phyloP scores from a whole-genome alignment of 805 yeast species.

The Nakazawaea populi region DNA sequence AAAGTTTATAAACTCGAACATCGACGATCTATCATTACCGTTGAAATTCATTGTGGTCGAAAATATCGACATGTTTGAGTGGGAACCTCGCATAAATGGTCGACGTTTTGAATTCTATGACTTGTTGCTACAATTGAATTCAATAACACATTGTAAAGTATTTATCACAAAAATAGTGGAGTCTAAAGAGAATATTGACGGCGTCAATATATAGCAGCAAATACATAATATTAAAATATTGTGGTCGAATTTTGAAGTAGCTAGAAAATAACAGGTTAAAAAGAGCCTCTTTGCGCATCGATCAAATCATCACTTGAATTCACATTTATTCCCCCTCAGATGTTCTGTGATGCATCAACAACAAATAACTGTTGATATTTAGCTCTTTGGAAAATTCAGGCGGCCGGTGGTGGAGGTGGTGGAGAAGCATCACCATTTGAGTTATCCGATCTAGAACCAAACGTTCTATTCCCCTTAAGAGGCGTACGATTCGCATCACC shows the following conservation, averaged over 20 bases:
- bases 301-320: no score
- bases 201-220: background rate
- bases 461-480: background rate
- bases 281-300: no score
- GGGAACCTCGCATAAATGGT: background rate
- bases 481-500: background rate
- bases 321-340: no score
- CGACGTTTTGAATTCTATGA: background rate
- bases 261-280: no score
- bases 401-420: background rate
- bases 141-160: background rate
- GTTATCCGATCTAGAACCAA: background rate
- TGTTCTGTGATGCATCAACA: no score
- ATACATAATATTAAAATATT: background rate
- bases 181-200: background rate
- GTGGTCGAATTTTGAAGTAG: background rate
- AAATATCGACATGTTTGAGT: constrained; percentile 1
- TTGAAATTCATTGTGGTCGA: constrained; percentile 6
- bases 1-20: background rate
- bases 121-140: background rate
- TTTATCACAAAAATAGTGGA: background rate
- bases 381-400: background rate
- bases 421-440: background rate
- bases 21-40: background rate
- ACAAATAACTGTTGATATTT: no score